Evolutionary conservation across 495 filamentous ascomycete genomes (phyloP).

Genomic region (Haplographium delicatum): DNA sequence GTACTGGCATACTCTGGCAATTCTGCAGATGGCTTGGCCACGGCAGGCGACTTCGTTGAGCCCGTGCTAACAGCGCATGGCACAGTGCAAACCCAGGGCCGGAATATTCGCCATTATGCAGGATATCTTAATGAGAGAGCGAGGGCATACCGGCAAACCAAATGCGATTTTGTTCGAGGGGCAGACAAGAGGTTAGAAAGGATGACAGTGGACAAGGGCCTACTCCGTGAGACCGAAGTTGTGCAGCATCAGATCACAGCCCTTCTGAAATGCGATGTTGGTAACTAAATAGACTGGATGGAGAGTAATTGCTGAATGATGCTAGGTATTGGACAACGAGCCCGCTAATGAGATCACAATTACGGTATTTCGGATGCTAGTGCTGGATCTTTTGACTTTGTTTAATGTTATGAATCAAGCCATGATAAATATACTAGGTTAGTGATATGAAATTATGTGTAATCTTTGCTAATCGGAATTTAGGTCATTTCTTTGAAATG

Average conservation of each 20-base stretch:
- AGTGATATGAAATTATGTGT: slow-evolving; percentile 17
- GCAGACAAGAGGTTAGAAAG: slow-evolving; percentile 80
- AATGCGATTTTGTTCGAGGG: slow-evolving; percentile 82
- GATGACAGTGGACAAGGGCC: slow-evolving; percentile 84
- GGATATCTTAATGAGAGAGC: slow-evolving; percentile 81
- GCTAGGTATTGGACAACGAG: slow-evolving; percentile 76
- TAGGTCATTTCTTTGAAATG: slow-evolving; percentile 98
- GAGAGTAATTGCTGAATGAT: slow-evolving; percentile 18
- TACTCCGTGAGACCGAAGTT: slow-evolving; percentile 85
- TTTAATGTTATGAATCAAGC: slow-evolving; percentile 97
- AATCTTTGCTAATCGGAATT: slow-evolving; percentile 16
- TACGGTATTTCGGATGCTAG: slow-evolving; percentile 89
- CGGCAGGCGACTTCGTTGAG: slow-evolving; percentile 12
- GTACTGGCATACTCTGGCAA: background rate
- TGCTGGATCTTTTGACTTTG: slow-evolving; percentile 81
- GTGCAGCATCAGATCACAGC: slow-evolving; percentile 86
- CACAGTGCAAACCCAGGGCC: slow-evolving; percentile 87
- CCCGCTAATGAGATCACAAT: slow-evolving; percentile 96
- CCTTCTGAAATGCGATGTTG: slow-evolving; percentile 84
- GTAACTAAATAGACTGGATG: slow-evolving; percentile 19
- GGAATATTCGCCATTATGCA: slow-evolving; percentile 89
- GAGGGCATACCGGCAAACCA: slow-evolving; percentile 73
- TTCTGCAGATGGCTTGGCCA: slow-evolving; percentile 8
- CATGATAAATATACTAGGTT: slow-evolving; percentile 95
- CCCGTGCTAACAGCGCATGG: slow-evolving; percentile 29